Base-by-base conservation (phyloP, 1,284 basidiomycete genomes). In the Meira miltonrushii region DNA sequence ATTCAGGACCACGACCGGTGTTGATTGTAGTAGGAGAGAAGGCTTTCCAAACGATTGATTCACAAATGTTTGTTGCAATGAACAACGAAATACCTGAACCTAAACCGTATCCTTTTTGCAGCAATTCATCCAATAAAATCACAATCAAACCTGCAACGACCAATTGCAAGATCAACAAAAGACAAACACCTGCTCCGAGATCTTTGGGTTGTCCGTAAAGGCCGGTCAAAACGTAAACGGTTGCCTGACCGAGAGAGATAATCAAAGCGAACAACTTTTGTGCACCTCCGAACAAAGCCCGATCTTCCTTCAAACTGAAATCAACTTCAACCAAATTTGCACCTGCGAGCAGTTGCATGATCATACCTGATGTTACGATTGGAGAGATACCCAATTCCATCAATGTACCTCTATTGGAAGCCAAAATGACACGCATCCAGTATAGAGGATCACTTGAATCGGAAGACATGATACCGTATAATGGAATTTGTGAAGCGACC, bases 321-420 rank as follows among this genome's bases (percentile, higher is more conserved):
- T 98, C 94, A 71, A 98, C 90, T 66, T 98, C 94, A 77, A 98
- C 89, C 73, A 98, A 83, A 81, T 93, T 96, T 54, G 95, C 94
- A 62, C 94, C 94, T 17, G 94, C 93, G 65, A 98, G 85, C 53
- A 98, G 87, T 81, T 98, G 94, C 90, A 98, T 97, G 81, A 97
- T 97, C 94, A 97, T 98, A 73, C 94, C 94, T 46, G 74, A 77
- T 12, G 94, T 98, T 76, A 98, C 87, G 79, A 97, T 95, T 59
- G 95, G 94, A 49, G 88, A 93, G 75, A 97, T 97, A 72, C 95
- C 94, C 62, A 98, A 86, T 81, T 98, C 94, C 94, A 97, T 98
- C 64, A 98, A 87, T 0, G 94, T 98, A 69, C 94, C 94, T 67
- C 95, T 86, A 82, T 97, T 98, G 10, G 92, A 95, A 39, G 95